A percentile compares a stretch with the other conserved stretches of the same genome.
Evolutionary conservation across 257 asterid species (phyloP).

Genomic region (Salvia rosmarinus): DNA sequence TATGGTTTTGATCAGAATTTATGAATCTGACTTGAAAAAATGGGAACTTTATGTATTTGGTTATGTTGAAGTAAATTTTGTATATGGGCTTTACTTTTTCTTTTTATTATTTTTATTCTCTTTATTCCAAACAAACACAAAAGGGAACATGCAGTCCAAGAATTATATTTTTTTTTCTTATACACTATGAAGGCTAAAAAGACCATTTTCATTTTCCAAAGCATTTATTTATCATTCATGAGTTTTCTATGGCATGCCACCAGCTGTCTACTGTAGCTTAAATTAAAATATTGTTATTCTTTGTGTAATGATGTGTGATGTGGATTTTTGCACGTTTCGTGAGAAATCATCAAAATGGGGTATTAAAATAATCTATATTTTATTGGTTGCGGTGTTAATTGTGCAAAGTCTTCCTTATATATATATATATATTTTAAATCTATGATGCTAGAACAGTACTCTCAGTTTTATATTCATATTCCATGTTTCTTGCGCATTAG

Average conservation of each 20-base stretch:
- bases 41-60: neutral
- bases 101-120: neutral
- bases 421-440: too few species aligned
- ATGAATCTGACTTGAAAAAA: slow-evolving; percentile 3
- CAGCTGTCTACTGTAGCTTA: slow-evolving; percentile 32
- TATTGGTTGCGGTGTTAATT: neutral
- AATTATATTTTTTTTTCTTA: neutral
- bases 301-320: slow-evolving; percentile 31
- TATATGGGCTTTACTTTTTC: neutral
- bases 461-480: slow-evolving; percentile 27
- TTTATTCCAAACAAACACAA: slow-evolving; percentile 12
- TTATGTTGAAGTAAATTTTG: neutral
- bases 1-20: slow-evolving; percentile 5
- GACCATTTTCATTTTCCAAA: neutral
- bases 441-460: slow-evolving; percentile 11
- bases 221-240: neutral
- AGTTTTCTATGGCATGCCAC: neutral
- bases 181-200: neutral
- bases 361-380: slow-evolving; percentile 21
- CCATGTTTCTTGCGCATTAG: slow-evolving; percentile 42
- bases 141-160: slow-evolving; percentile 15
- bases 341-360: slow-evolving; percentile 31
- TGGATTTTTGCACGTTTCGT: slow-evolving; percentile 51
- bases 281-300: slow-evolving; percentile 4
- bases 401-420: slow-evolving; percentile 4